phyloP scores from a whole-genome alignment of 2,329 filamentous ascomycete genomes.

The Ceratocystis ficicola region DNA sequence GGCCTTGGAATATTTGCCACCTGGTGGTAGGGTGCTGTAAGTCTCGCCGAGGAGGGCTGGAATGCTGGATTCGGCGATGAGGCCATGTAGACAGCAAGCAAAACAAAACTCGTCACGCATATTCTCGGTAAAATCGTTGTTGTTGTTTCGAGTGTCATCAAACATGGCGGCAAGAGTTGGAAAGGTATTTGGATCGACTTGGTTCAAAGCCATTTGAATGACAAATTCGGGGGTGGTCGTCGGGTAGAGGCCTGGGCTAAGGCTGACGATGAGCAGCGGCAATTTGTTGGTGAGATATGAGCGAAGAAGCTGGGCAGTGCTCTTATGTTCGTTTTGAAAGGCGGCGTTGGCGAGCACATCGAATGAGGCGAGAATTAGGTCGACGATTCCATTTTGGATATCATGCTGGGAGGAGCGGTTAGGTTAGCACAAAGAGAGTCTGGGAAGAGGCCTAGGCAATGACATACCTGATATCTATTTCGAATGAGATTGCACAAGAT shows the following conservation, averaged over 20 bases:
- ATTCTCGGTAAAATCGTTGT: conserved; percentile 45
- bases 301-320: conserved; percentile 59
- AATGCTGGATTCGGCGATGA: conserved; percentile 69
- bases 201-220: conserved; percentile 58
- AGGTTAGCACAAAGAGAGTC: neutral
- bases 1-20: conserved; percentile 65
- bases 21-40: conserved; percentile 62
- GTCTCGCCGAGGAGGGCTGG: conserved; percentile 73
- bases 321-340: conserved; percentile 48
- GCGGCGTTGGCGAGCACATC: conserved; percentile 81
- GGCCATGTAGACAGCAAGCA: conserved; percentile 72
- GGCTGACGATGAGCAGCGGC: conserved; percentile 41
- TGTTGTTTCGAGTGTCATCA: conserved; percentile 40
- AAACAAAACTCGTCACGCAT: conserved; percentile 68
- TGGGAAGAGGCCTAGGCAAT: neutral
- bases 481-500: conserved; percentile 68
- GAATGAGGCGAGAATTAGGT: conserved; percentile 78
- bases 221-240: conserved; percentile 63
- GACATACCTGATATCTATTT: conserved; percentile 66
- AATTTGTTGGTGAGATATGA: conserved; percentile 71
- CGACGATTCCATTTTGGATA: conserved; percentile 61
- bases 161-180: conserved; percentile 49
- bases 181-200: conserved; percentile 70
- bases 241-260: conserved; percentile 54
- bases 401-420: conserved; percentile 45